These are phyloP conservation scores for Fusarium sp. DNA, from an alignment of 2,329 filamentous ascomycete genomes.

Conservation along the genomic window DNA sequence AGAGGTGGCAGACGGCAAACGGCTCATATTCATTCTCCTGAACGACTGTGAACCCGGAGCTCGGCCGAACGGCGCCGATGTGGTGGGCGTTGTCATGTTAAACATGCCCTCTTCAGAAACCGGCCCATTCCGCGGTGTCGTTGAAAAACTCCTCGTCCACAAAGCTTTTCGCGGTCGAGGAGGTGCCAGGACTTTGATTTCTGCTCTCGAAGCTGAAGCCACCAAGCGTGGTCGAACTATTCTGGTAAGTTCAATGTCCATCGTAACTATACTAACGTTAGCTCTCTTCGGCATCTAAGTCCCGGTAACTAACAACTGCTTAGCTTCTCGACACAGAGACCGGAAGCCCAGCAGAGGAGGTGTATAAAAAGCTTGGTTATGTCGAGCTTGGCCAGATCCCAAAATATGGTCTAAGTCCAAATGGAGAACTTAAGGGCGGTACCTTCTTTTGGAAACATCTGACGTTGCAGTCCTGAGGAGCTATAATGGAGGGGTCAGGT, in stretches of 20 bases:
- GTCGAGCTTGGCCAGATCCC: conserved; percentile 65
- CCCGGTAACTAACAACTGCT: neutral
- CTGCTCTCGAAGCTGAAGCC: conserved; percentile 66
- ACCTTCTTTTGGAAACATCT: conserved; percentile 69
- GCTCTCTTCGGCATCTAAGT: neutral
- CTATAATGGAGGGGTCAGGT: neutral
- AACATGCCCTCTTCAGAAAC: conserved; percentile 64
- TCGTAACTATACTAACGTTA: neutral
- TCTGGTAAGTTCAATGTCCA: conserved; percentile 57
- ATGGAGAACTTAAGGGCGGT: conserved; percentile 60
- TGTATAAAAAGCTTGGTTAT: conserved; percentile 68
- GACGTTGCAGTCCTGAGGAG: conserved; percentile 44
- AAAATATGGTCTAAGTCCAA: conserved; percentile 61
- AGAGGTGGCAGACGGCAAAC: conserved; percentile 56
- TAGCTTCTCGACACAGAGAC: conserved; percentile 65
- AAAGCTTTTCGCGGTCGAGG: conserved; percentile 62
- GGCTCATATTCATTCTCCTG: conserved; percentile 65
- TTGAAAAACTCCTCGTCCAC: conserved; percentile 69
- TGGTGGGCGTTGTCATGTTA: conserved; percentile 68
- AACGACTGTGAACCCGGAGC: conserved; percentile 47
- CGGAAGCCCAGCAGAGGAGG: conserved; percentile 61
- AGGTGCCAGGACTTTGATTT: conserved; percentile 62
- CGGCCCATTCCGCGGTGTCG: conserved; percentile 62
- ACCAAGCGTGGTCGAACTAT: conserved; percentile 58
- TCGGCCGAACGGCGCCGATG: conserved; percentile 55